Percentiles rank a stretch among this genome's conserved stretches.
These are phyloP conservation scores for Eutypella sp. DNA, from an alignment of 2,329 filamentous ascomycete species.

Conservation along the genomic window DNA sequence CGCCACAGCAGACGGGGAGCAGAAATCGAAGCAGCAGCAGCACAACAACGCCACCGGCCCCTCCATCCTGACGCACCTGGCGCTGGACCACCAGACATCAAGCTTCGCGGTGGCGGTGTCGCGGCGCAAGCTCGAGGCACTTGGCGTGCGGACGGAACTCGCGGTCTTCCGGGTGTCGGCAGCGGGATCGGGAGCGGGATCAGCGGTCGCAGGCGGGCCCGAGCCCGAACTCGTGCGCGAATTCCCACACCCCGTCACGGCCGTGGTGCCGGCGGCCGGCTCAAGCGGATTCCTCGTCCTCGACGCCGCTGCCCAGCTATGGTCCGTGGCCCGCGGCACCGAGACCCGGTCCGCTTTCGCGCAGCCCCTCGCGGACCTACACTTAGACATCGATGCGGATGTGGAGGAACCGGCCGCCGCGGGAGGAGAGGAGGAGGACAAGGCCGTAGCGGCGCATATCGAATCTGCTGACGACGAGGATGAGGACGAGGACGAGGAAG, in stretches of 20 bases:
- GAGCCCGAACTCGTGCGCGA: constrained; percentile 55
- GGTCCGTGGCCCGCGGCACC: constrained; percentile 55
- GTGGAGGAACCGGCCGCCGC: constrained; percentile 11
- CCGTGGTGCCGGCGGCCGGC: constrained; percentile 58
- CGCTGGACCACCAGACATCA: constrained; percentile 62
- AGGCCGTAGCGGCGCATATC: constrained; percentile 27
- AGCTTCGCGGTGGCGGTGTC: constrained; percentile 60
- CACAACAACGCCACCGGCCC: too few species aligned
- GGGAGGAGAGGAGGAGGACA: constrained; percentile 20
- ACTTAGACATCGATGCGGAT: constrained; percentile 34
- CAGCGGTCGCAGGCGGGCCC: constrained; percentile 51
- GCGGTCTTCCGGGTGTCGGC: constrained; percentile 66
- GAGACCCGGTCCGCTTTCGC: constrained; percentile 48
- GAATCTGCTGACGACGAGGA: constrained; percentile 37
- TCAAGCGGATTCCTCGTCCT: constrained; percentile 70
- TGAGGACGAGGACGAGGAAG: constrained; percentile 35
- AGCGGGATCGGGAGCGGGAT: too few species aligned
- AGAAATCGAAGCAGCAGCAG: constrained; percentile 17
- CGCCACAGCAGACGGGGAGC: not conserved
- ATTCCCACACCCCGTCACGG: constrained; percentile 56
- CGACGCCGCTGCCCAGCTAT: constrained; percentile 71
- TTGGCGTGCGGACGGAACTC: constrained; percentile 47
- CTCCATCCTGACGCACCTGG: constrained; percentile 57
- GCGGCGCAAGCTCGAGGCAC: constrained; percentile 25
- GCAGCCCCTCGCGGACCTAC: constrained; percentile 50